These are phyloP conservation scores for Melaleuca quinquenervia DNA, from an alignment of 345 rosid genomes.

Conservation along the genomic window DNA sequence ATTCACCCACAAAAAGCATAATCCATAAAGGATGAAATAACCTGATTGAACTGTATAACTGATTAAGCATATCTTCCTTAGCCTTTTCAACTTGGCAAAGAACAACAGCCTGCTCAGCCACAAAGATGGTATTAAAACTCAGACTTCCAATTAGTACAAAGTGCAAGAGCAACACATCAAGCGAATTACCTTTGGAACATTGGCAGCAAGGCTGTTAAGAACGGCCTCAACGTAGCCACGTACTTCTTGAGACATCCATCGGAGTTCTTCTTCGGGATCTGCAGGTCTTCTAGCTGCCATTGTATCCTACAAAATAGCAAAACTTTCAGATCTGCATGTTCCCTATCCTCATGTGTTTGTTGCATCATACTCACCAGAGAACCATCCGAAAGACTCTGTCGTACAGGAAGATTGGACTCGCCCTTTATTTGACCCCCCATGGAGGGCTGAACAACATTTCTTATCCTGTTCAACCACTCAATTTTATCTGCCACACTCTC, in stretches of 20 bases:
- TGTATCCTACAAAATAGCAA: slow-evolving; percentile 46
- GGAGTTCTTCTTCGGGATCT: slow-evolving; percentile 97
- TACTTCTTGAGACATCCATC: slow-evolving; percentile 99
- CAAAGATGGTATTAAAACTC: background rate
- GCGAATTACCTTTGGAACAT: slow-evolving; percentile 76
- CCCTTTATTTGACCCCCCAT: slow-evolving; percentile 58
- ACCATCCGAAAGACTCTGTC: slow-evolving; percentile 96
- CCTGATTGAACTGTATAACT: slow-evolving; percentile 87
- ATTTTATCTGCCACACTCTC: slow-evolving; percentile 74
- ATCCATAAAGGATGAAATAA: slow-evolving; percentile 6
- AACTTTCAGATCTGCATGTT: background rate
- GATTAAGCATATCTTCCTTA: slow-evolving; percentile 97
- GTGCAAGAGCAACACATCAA: background rate
- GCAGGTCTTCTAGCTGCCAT: slow-evolving; percentile 85
- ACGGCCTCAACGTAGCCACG: slow-evolving; percentile 99
- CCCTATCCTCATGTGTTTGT: background rate
- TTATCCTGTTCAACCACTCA: slow-evolving; percentile 83
- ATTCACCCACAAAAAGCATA: background rate
- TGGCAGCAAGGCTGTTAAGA: slow-evolving; percentile 97
- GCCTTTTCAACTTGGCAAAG: slow-evolving; percentile 99
- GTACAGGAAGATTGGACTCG: slow-evolving; percentile 45
- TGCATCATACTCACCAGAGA: slow-evolving; percentile 67
- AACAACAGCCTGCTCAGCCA: slow-evolving; percentile 75
- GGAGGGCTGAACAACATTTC: slow-evolving; percentile 44
- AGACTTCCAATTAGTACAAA: background rate